phyloP scores from a whole-genome alignment of 352 stramenopile genomes.

The Phytophthora syringae region DNA sequence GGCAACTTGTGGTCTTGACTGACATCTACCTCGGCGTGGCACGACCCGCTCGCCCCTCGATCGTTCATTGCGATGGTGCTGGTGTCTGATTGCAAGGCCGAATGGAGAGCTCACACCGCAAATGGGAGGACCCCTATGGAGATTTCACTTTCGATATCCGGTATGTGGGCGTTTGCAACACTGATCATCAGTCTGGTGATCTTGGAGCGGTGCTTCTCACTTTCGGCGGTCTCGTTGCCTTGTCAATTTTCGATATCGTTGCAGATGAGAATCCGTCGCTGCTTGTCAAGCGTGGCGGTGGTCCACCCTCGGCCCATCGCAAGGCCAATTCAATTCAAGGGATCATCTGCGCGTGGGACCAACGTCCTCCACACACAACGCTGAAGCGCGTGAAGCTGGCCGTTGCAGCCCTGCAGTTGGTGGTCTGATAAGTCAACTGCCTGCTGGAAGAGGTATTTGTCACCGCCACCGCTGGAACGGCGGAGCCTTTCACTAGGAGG shows the following conservation, averaged over 20 bases:
- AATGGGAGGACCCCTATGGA: too few relatives aligned
- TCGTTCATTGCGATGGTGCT: constrained; percentile 22
- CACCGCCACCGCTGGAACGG: neutral
- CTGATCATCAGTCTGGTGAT: too few relatives aligned
- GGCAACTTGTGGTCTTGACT: constrained; percentile 2
- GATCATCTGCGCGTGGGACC: constrained; percentile 36
- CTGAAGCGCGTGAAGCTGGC: neutral
- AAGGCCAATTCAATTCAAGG: constrained; percentile 18
- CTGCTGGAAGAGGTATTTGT: neutral
- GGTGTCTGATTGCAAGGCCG: constrained; percentile 19
- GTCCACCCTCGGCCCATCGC: constrained; percentile 25
- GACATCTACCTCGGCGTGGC: neutral
- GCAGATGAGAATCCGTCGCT: neutral
- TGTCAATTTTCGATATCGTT: too few relatives aligned
- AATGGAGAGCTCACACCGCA: neutral
- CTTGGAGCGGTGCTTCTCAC: too few relatives aligned
- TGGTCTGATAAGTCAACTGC: too few relatives aligned
- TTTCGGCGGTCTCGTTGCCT: too few relatives aligned
- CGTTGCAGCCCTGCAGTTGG: neutral
- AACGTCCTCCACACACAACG: constrained; percentile 15
- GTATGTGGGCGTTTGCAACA: too few relatives aligned
- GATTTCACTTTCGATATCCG: too few relatives aligned
- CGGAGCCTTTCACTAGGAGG: constrained; percentile 18
- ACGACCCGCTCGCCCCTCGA: constrained; percentile 1
- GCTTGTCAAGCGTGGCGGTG: constrained; percentile 11